Conservation (phyloP, 2,329 filamentous ascomycete species). For the Aspergillus sp. region DNA sequence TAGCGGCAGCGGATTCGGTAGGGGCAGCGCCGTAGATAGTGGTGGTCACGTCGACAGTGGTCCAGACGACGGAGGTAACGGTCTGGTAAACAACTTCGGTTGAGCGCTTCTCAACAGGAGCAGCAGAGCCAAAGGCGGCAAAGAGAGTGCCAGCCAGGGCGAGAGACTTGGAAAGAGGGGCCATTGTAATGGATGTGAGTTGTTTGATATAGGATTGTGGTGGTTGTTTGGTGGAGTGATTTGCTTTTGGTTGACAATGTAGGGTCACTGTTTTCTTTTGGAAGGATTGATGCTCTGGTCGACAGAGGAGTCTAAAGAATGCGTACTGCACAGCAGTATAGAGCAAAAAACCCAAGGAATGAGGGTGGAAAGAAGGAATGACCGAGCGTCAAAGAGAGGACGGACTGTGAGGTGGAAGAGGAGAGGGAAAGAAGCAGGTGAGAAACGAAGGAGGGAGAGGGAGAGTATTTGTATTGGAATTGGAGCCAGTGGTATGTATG, state of each 20-base stretch:
- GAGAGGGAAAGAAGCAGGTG: slow-evolving; percentile 7
- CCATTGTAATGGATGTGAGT: slow-evolving; percentile 29
- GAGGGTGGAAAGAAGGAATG: slow-evolving; percentile 19
- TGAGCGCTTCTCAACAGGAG: slow-evolving; percentile 42
- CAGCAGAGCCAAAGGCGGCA: slow-evolving; percentile 33
- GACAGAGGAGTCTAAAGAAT: slow-evolving; percentile 13
- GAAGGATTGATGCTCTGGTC: slow-evolving; percentile 14
- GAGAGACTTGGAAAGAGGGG: slow-evolving; percentile 41
- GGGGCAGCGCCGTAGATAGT: slow-evolving; percentile 47
- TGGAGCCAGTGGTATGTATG: background rate
- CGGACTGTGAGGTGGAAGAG: slow-evolving; percentile 9
- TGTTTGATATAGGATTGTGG: background rate
- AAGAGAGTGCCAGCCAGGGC: slow-evolving; percentile 40
- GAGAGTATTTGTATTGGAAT: background rate
- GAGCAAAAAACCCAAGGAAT: slow-evolving; percentile 15
- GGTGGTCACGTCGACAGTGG: slow-evolving; percentile 52
- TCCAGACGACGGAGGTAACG: slow-evolving; percentile 49
- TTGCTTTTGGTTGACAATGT: slow-evolving; percentile 10
- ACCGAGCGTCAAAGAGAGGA: slow-evolving; percentile 21
- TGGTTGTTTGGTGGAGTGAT: slow-evolving; percentile 9
- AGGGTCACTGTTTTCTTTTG: background rate
- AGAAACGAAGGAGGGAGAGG: background rate
- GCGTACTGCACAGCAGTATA: slow-evolving; percentile 27
- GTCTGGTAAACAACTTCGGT: slow-evolving; percentile 51
- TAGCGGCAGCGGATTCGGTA: slow-evolving; percentile 13